Conservation (phyloP, 495 filamentous ascomycete genomes). For the Neurospora sp. region DNA sequence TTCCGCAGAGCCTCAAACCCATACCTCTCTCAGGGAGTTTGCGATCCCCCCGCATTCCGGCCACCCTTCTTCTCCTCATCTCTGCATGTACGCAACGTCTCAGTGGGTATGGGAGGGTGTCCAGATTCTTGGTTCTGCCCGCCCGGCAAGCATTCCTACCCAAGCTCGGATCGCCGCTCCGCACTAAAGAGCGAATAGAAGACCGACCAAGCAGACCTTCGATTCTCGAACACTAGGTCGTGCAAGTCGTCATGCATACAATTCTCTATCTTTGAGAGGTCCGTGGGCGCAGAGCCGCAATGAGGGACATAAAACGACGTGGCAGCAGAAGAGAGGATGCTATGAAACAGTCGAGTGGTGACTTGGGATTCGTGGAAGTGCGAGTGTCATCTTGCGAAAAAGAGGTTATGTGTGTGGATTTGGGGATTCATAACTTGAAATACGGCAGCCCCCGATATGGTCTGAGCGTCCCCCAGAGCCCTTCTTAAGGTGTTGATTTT, state of each 20-base stretch:
- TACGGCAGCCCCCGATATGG: not conserved
- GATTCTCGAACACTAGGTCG: not conserved
- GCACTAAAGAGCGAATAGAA: not conserved
- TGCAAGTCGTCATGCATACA: not conserved
- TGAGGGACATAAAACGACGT: not conserved
- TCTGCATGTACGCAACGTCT: not conserved
- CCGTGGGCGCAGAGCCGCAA: not conserved
- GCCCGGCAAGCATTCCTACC: not conserved
- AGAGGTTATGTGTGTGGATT: not conserved
- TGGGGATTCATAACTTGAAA: not conserved
- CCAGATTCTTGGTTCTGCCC: not conserved
- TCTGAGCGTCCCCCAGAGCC: not conserved
- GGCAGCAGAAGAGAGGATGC: not conserved
- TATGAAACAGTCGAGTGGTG: not conserved
- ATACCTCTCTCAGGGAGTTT: not conserved
- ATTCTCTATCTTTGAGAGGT: not conserved
- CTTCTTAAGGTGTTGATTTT: not conserved
- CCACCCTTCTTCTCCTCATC: not conserved
- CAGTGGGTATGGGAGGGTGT: not conserved
- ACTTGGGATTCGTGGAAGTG: not conserved
- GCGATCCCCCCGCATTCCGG: not conserved
- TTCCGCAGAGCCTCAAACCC: not conserved
- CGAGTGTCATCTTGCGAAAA: not conserved
- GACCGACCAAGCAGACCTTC: not conserved
- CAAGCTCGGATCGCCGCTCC: not conserved